These are phyloP conservation scores for Podospora anserina DNA, from an alignment of 495 filamentous ascomycete genomes.

Conservation along the genomic window DNA sequence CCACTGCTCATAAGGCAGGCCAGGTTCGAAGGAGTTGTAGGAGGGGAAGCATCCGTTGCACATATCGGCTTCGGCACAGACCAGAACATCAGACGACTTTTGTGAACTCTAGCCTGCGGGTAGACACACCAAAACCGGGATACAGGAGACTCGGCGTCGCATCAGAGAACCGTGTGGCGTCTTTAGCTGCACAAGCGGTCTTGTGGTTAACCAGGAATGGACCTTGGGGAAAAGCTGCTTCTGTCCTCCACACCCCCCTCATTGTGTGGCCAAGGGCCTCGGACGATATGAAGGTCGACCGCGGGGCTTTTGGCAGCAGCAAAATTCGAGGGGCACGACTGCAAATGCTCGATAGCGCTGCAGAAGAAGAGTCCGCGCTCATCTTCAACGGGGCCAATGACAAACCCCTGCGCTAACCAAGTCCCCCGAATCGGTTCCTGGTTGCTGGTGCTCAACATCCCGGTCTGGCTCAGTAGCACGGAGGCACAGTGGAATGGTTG, in stretches of 20 bases:
- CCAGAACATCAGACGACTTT: conserved; percentile 13
- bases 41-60: background rate
- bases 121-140: conserved; percentile 6
- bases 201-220: conserved; percentile 6
- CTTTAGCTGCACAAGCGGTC: conserved; percentile 13
- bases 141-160: conserved; percentile 11
- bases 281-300: conserved; percentile 2
- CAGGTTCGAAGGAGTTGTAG: background rate
- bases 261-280: background rate
- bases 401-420: background rate
- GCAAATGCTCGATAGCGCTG: background rate
- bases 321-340: conserved; percentile 7
- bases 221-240: background rate
- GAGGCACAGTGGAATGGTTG: background rate
- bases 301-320: background rate
- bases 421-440: conserved; percentile 6
- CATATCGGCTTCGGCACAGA: conserved; percentile 8
- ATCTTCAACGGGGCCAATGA: conserved; percentile 8
- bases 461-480: background rate
- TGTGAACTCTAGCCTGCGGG: background rate
- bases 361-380: background rate
- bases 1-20: background rate
- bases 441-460: conserved; percentile 7
- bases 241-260: background rate
- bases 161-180: conserved; percentile 14